phyloP scores from a whole-genome alignment of 2,329 filamentous ascomycete species.

The Claviceps africana region DNA sequence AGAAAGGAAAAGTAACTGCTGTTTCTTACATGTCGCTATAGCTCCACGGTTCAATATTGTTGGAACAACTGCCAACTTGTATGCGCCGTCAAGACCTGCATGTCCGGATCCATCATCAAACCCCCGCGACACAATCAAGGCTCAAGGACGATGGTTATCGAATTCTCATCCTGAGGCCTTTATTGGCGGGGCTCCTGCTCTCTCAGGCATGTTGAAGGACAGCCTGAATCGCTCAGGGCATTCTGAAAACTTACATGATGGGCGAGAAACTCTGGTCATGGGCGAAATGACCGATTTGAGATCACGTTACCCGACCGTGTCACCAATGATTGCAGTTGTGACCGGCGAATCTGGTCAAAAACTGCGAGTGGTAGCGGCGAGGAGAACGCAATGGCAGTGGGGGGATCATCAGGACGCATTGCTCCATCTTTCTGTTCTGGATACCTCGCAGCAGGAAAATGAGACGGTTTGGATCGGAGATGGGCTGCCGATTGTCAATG shows the following conservation, averaged over 20 bases:
- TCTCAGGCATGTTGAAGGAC: slow-evolving; percentile 21
- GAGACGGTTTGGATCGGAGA: slow-evolving; percentile 41
- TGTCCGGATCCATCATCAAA: slow-evolving; percentile 13
- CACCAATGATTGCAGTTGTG: slow-evolving; percentile 30
- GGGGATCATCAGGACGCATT: slow-evolving; percentile 27
- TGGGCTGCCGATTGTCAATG: slow-evolving; percentile 32
- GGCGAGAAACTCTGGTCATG: slow-evolving; percentile 33
- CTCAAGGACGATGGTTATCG: slow-evolving; percentile 35
- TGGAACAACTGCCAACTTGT: slow-evolving; percentile 20
- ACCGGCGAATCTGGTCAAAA: slow-evolving; percentile 45
- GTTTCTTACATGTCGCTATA: slow-evolving; percentile 6
- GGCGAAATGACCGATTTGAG: slow-evolving; percentile 37
- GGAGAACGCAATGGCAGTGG: slow-evolving; percentile 42
- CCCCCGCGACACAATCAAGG: slow-evolving; percentile 17
- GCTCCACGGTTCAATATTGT: slow-evolving; percentile 19
- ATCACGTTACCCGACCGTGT: slow-evolving; percentile 12
- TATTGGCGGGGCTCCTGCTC: slow-evolving; percentile 19
- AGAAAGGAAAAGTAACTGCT: background rate
- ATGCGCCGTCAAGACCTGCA: slow-evolving; percentile 17
- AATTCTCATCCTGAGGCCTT: slow-evolving; percentile 37
- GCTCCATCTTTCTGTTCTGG: slow-evolving; percentile 32
- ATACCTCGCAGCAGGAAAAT: slow-evolving; percentile 28
- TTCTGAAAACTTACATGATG: slow-evolving; percentile 12
- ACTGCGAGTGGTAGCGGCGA: slow-evolving; percentile 39
- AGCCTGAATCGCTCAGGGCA: slow-evolving; percentile 20